These are phyloP conservation scores for Chrysosphaeria jannelii DNA, from an alignment of 2,329 filamentous ascomycete genomes.

Conservation along the genomic window DNA sequence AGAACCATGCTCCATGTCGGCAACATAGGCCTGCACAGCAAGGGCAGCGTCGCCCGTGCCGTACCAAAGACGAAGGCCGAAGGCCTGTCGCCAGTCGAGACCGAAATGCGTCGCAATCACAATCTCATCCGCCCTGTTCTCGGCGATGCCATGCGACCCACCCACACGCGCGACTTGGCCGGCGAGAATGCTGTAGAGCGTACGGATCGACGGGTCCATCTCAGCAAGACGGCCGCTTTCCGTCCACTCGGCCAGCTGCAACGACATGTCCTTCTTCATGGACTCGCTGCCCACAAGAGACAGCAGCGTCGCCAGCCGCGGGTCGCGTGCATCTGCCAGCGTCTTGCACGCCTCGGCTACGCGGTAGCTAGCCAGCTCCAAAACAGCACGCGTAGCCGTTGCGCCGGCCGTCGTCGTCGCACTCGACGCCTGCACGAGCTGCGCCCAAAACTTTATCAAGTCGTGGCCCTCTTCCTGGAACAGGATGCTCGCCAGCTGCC, in stretches of 20 bases:
- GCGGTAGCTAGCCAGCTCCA: slow-evolving; percentile 48
- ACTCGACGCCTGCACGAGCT: slow-evolving; percentile 30
- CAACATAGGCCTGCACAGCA: slow-evolving; percentile 42
- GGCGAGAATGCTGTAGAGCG: slow-evolving; percentile 66
- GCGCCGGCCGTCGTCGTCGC: slow-evolving; percentile 19
- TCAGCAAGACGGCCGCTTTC: slow-evolving; percentile 62
- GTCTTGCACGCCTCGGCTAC: slow-evolving; percentile 57
- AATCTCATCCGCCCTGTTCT: slow-evolving; percentile 58
- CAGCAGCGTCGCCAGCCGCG: slow-evolving; percentile 10
- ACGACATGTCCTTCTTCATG: slow-evolving; percentile 41
- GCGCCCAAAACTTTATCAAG: slow-evolving; percentile 35
- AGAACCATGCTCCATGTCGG: slow-evolving; percentile 38
- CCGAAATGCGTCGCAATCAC: slow-evolving; percentile 57
- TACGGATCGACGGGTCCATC: slow-evolving; percentile 54
- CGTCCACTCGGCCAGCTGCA: slow-evolving; percentile 64
- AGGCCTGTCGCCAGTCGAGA: slow-evolving; percentile 78
- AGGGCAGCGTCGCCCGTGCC: slow-evolving; percentile 34
- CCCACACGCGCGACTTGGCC: slow-evolving; percentile 67
- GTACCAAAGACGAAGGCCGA: slow-evolving; percentile 80
- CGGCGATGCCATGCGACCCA: slow-evolving; percentile 40
- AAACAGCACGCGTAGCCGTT: slow-evolving; percentile 62
- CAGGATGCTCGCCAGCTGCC: slow-evolving; percentile 63
- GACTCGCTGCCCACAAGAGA: slow-evolving; percentile 45
- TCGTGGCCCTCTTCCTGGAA: slow-evolving; percentile 31
- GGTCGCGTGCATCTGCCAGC: slow-evolving; percentile 45